Conservation (phyloP, 257 asterid species). For the Linderniella brevidens region DNA sequence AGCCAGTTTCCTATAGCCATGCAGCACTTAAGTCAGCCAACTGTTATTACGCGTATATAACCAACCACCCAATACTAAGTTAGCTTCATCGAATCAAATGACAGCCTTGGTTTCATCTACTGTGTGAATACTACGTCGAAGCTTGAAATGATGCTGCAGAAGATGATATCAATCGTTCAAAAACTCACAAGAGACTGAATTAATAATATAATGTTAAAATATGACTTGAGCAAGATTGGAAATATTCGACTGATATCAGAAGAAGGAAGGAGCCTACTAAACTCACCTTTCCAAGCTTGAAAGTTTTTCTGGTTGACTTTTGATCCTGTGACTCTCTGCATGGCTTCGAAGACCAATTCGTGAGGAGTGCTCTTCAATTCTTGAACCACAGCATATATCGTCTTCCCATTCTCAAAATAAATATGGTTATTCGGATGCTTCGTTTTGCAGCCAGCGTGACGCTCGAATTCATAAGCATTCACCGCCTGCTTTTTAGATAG, state of each 20-base stretch:
- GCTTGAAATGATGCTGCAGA: slow-evolving; percentile 48
- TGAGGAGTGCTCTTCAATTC: slow-evolving; percentile 59
- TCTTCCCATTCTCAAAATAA: slow-evolving; percentile 62
- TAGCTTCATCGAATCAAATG: too few species aligned
- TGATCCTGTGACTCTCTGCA: slow-evolving; percentile 42
- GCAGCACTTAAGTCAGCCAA: too few species aligned
- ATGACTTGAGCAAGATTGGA: background rate
- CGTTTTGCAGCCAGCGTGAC: slow-evolving; percentile 71
- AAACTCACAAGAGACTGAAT: background rate
- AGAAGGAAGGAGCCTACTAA: background rate
- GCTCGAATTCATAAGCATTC: slow-evolving; percentile 67
- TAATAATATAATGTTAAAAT: background rate
- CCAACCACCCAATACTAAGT: too few species aligned
- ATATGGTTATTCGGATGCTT: slow-evolving; percentile 75
- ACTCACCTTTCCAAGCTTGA: slow-evolving; percentile 55
- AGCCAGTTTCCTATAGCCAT: too few species aligned
- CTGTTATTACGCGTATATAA: too few species aligned
- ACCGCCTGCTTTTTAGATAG: slow-evolving; percentile 23
- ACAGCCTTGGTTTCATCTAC: too few species aligned
- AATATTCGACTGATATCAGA: slow-evolving; percentile 1
- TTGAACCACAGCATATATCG: slow-evolving; percentile 53
- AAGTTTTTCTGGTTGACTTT: slow-evolving; percentile 43
- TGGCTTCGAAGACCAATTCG: slow-evolving; percentile 36
- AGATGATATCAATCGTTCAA: slow-evolving; percentile 5
- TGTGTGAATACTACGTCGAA: too few species aligned